phyloP scores from a whole-genome alignment of 495 filamentous ascomycete species.

The Aspergillus bridgeri region DNA sequence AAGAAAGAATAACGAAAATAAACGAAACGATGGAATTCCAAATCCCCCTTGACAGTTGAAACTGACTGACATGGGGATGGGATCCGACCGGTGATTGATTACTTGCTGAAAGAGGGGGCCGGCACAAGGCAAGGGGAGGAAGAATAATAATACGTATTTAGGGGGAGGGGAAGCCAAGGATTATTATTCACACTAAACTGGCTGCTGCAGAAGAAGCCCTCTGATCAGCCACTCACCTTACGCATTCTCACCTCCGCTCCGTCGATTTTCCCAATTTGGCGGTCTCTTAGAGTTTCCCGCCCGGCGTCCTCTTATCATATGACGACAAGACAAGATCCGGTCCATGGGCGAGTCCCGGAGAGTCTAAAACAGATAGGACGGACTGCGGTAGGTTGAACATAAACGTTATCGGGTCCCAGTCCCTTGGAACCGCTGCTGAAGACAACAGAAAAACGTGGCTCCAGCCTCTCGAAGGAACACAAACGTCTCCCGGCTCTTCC shows the following conservation, averaged over 20 bases:
- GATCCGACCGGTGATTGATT: too few species aligned
- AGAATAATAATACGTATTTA: too few species aligned
- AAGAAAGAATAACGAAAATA: too few species aligned
- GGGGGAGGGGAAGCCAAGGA: too few species aligned
- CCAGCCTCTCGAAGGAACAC: background rate
- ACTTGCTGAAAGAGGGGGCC: too few species aligned
- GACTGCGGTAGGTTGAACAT: background rate
- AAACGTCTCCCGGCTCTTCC: background rate
- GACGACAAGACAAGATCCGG: slow-evolving; percentile 2
- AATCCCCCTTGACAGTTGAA: too few species aligned
- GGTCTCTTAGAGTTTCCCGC: background rate
- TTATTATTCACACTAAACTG: too few species aligned
- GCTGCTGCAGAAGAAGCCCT: background rate
- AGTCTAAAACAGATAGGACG: too few species aligned
- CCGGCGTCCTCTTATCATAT: slow-evolving; percentile 8
- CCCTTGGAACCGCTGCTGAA: slow-evolving; percentile 4
- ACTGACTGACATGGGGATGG: too few species aligned
- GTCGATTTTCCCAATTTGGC: background rate
- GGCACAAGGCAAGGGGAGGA: too few species aligned
- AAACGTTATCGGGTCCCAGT: slow-evolving; percentile 7
- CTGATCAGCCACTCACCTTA: background rate
- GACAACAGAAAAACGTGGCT: slow-evolving; percentile 8
- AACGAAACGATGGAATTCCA: too few species aligned
- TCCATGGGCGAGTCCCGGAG: too few species aligned
- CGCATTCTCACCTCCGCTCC: background rate